Evolutionary conservation across 495 filamentous ascomycete species (phyloP).

Genomic region (Aspergillus saccharolyticus): DNA sequence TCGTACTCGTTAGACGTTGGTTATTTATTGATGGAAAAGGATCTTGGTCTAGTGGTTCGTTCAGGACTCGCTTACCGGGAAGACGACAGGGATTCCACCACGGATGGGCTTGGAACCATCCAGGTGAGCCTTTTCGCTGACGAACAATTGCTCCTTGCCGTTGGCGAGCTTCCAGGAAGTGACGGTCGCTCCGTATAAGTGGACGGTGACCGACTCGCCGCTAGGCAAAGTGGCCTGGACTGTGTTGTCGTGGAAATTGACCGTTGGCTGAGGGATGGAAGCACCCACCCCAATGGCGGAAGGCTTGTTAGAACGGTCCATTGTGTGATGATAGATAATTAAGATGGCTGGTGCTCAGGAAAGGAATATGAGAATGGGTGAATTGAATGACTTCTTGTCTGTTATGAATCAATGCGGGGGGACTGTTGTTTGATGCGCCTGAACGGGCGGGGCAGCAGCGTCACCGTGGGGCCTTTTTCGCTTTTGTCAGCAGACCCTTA

Average conservation of each 20-base stretch:
- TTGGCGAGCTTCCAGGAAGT: conserved; percentile 80
- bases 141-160: conserved; percentile 82
- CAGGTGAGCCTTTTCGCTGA: conserved; percentile 68
- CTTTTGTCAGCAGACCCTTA: neutral
- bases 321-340: conserved; percentile 26
- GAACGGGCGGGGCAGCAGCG: neutral
- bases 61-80: conserved; percentile 63
- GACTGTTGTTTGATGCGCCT: neutral
- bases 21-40: neutral
- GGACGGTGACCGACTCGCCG: conserved; percentile 77
- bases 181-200: conserved; percentile 89
- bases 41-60: neutral
- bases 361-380: neutral
- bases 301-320: conserved; percentile 81
- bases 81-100: conserved; percentile 83
- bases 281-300: conserved; percentile 66
- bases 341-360: neutral
- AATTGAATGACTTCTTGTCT: neutral
- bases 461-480: conserved; percentile 5
- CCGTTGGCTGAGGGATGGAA: conserved; percentile 57
- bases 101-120: conserved; percentile 61
- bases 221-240: conserved; percentile 73
- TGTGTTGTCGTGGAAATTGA: conserved; percentile 62
- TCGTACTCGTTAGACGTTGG: neutral
- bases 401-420: conserved; percentile 3